Percentiles rank a stretch among this genome's conserved stretches.
phyloP scores from a whole-genome alignment of 2,329 filamentous ascomycete species.

The Didymella pinodella region DNA sequence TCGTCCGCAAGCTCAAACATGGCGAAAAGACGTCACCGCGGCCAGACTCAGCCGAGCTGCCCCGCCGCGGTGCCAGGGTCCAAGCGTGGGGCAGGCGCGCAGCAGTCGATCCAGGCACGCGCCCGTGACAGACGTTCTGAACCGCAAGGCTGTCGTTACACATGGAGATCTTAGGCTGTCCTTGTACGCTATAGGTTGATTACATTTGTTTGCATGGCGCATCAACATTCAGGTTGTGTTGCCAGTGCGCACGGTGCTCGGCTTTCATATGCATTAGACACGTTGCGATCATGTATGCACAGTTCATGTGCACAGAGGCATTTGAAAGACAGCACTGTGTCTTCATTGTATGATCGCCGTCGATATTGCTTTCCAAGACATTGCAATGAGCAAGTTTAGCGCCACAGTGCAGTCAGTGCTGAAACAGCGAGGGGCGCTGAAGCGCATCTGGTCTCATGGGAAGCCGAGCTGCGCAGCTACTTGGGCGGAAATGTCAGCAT shows the following conservation, averaged over 20 bases:
- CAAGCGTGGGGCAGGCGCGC: conserved; percentile 13
- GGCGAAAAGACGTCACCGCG: conserved; percentile 37
- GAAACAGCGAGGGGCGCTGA: conserved; percentile 24
- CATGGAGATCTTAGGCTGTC: not conserved
- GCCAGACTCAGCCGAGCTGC: conserved; percentile 22
- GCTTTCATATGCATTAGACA: conserved; percentile 1
- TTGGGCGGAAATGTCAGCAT: conserved; percentile 22
- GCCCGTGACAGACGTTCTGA: not conserved
- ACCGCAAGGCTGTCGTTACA: not conserved
- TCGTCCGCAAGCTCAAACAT: conserved; percentile 20
- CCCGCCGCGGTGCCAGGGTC: conserved; percentile 11
- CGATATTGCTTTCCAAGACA: conserved; percentile 8
- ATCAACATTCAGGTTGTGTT: not conserved
- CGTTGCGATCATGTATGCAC: not conserved
- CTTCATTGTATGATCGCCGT: conserved; percentile 11
- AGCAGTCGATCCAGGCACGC: conserved; percentile 13
- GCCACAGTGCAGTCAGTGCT: conserved; percentile 36
- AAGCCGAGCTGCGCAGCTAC: conserved; percentile 20
- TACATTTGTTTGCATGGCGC: not conserved
- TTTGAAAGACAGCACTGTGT: conserved; percentile 9
- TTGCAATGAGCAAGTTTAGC: conserved; percentile 48
- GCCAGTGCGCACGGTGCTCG: too few relatives aligned
- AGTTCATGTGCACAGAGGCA: not conserved
- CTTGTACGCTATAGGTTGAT: not conserved
- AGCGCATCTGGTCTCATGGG: conserved; percentile 38